A percentile compares a stretch with the other conserved stretches of the same genome.
Conservation (phyloP, 495 filamentous ascomycete genomes). For the Penicillium riverlandense region DNA sequence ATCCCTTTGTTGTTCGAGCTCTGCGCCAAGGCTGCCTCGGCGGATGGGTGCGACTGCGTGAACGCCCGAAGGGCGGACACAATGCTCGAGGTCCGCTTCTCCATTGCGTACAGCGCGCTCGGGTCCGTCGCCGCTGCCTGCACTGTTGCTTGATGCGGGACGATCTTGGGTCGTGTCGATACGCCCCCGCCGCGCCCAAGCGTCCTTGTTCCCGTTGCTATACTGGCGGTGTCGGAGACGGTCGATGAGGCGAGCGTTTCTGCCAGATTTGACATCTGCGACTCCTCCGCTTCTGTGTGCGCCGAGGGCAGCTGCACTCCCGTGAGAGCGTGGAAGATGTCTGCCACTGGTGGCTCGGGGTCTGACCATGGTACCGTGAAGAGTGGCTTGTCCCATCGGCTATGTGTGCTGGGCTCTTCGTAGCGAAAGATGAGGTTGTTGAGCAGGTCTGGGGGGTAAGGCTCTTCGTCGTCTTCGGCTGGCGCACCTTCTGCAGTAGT, state of each 20-base stretch:
- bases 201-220: conserved; percentile 12
- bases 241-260: conserved; percentile 17
- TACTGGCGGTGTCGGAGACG: conserved; percentile 28
- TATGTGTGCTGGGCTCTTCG: conserved; percentile 94
- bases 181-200: conserved; percentile 10
- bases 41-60: conserved; percentile 30
- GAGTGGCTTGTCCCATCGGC: conserved; percentile 87
- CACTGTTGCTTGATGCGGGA: conserved; percentile 77
- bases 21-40: conserved; percentile 44
- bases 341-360: conserved; percentile 51
- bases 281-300: conserved; percentile 14
- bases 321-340: conserved; percentile 74
- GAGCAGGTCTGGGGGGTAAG: conserved; percentile 63
- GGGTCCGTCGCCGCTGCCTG: conserved; percentile 58
- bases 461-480: conserved; percentile 36
- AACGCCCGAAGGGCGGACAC: conserved; percentile 67
- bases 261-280: not conserved
- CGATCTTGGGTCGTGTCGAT: conserved; percentile 36
- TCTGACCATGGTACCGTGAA: conserved; percentile 87
- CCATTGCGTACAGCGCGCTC: conserved; percentile 78
- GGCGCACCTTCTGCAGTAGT: not conserved
- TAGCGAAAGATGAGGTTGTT: conserved; percentile 93
- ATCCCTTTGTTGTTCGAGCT: conserved; percentile 20
- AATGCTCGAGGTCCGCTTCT: conserved; percentile 77
- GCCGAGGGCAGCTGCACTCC: conserved; percentile 29